A percentile compares a stretch with the other conserved stretches of the same genome.
Conservation (phyloP, 768 basidiomycete species). For the Galerina marginata region DNA sequence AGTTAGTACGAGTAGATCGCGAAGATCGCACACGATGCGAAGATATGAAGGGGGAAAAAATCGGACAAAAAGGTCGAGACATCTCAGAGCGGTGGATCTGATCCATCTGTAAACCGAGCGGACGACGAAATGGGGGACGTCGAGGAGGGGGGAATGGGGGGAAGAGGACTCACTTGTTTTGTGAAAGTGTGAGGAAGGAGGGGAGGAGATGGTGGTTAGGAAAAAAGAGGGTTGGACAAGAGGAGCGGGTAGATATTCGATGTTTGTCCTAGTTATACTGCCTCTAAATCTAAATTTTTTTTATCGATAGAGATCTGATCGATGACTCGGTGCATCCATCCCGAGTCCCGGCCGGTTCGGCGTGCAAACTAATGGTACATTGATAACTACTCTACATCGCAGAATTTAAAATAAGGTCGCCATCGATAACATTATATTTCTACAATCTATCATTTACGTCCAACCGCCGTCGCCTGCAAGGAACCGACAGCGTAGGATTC, state of each 20-base stretch:
- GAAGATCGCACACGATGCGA: slow-evolving; percentile 29
- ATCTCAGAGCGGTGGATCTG: slow-evolving; percentile 28
- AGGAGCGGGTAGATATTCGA: slow-evolving; percentile 34
- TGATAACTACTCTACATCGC: too few relatives aligned
- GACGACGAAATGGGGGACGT: slow-evolving; percentile 14
- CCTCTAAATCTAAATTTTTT: slow-evolving; percentile 54
- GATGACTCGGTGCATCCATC: slow-evolving; percentile 44
- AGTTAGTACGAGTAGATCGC: slow-evolving; percentile 35
- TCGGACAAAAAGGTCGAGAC: slow-evolving; percentile 23
- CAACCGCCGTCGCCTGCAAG: slow-evolving; percentile 81
- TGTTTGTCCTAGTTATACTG: slow-evolving; percentile 69
- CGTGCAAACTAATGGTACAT: too few relatives aligned
- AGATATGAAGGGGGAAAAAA: slow-evolving; percentile 9
- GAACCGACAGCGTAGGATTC: slow-evolving; percentile 80
- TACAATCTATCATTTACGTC: slow-evolving; percentile 31
- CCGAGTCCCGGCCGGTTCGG: slow-evolving; percentile 11
- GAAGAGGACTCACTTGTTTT: slow-evolving; percentile 46
- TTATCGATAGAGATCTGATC: slow-evolving; percentile 64
- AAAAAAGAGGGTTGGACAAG: slow-evolving; percentile 42
- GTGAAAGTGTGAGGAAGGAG: slow-evolving; percentile 32
- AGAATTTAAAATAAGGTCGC: too few relatives aligned
- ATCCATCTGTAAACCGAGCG: slow-evolving; percentile 32
- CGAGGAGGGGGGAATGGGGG: slow-evolving; percentile 9
- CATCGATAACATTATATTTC: slow-evolving; percentile 3
- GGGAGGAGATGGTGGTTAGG: slow-evolving; percentile 55